These are phyloP conservation scores for Backusella psychrophila DNA, from an alignment of 192 early-diverging fungal species.

Conservation along the genomic window DNA sequence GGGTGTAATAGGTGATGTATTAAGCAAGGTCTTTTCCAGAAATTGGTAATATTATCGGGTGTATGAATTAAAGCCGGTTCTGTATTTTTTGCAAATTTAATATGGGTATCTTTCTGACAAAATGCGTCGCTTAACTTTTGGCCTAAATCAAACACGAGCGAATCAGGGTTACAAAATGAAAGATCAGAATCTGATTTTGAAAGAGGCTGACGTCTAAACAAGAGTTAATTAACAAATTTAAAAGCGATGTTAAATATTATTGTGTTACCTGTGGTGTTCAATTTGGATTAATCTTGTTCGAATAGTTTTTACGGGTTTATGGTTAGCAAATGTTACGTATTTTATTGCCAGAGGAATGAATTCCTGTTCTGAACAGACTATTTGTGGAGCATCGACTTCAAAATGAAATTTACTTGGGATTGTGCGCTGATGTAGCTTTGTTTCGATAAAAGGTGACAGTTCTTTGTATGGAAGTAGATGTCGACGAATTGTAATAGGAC, in stretches of 20 bases:
- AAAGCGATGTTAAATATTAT: background rate
- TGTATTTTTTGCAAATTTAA: slow-evolving; percentile 20
- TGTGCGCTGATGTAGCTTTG: slow-evolving; percentile 22
- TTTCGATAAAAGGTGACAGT: slow-evolving; percentile 23
- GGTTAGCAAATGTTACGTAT: slow-evolving; percentile 24
- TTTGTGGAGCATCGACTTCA: slow-evolving; percentile 27
- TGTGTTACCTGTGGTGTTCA: slow-evolving; percentile 30
- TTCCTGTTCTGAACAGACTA: slow-evolving; percentile 24
- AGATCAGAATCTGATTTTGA: slow-evolving; percentile 16
- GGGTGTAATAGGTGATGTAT: slow-evolving; percentile 22
- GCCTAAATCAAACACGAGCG: background rate
- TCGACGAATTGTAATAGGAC: slow-evolving; percentile 19
- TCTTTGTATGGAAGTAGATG: slow-evolving; percentile 25
- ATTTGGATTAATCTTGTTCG: slow-evolving; percentile 29
- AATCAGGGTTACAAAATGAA: background rate
- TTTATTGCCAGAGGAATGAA: slow-evolving; percentile 21
- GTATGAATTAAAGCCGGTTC: slow-evolving; percentile 25
- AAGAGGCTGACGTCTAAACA: slow-evolving; percentile 10
- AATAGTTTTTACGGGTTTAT: slow-evolving; percentile 28
- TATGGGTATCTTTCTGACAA: slow-evolving; percentile 6
- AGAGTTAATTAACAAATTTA: background rate
- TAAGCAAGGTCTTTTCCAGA: slow-evolving; percentile 29
- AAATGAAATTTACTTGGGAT: slow-evolving; percentile 38
- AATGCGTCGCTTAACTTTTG: background rate
- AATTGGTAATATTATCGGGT: slow-evolving; percentile 12